Conservation (phyloP, 2,329 filamentous ascomycete species). For the Iodosphaeria phyllophila region DNA sequence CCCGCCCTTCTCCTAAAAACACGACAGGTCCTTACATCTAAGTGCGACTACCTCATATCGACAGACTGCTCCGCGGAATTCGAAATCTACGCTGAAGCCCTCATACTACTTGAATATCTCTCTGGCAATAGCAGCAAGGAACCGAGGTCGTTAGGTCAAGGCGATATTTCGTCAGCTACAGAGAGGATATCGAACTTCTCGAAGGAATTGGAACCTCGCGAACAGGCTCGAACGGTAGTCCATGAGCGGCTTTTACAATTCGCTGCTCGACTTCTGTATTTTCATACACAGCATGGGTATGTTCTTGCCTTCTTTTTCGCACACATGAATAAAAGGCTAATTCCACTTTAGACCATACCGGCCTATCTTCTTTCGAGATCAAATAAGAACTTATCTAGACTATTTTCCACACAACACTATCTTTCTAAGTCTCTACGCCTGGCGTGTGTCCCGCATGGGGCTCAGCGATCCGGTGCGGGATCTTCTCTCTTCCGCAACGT, state of each 20-base stretch:
- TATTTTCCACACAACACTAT: conserved; percentile 60
- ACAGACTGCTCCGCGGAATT: conserved; percentile 27
- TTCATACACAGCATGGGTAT: conserved; percentile 42
- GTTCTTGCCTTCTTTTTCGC: conserved; percentile 5
- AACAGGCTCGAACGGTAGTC: conserved; percentile 13
- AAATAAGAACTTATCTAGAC: conserved; percentile 39
- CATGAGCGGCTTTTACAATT: conserved; percentile 54
- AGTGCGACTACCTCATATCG: conserved; percentile 36
- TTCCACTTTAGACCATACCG: conserved; percentile 38
- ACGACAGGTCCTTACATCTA: conserved; percentile 30
- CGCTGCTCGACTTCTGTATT: conserved; percentile 44
- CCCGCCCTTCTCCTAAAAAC: conserved; percentile 30
- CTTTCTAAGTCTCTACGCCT: conserved; percentile 55
- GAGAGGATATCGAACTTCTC: conserved; percentile 21
- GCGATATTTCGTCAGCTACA: conserved; percentile 34
- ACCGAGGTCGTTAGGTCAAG: conserved; percentile 26
- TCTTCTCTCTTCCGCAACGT: too few relatives aligned
- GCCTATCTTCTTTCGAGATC: conserved; percentile 42
- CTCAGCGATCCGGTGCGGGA: conserved; percentile 62
- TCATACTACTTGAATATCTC: conserved; percentile 51
- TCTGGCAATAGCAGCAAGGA: conserved; percentile 21
- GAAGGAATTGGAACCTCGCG: conserved; percentile 20
- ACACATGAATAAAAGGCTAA: conserved; percentile 2
- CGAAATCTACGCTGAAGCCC: conserved; percentile 36
- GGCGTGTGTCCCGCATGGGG: conserved; percentile 52